Evolutionary conservation across 2,329 filamentous ascomycete species (phyloP), one percentile per base, ranked within the genome.

Genomic region (Colletotrichum musae): DNA sequence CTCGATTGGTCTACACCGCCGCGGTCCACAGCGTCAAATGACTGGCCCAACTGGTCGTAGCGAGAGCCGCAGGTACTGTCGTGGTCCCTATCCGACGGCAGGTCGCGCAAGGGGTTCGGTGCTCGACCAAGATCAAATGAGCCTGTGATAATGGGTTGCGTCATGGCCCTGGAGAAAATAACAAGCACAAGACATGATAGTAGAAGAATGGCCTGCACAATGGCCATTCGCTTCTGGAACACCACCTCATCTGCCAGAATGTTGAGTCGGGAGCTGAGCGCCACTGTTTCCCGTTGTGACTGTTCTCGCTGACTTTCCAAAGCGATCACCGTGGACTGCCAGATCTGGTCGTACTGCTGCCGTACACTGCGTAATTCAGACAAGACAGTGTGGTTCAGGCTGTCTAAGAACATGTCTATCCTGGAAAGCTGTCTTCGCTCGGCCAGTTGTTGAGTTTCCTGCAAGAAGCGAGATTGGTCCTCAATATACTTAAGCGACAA

Each of bases 401-500:
- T 89, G 70, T 94, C 90, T 15, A 98, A 86, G 76, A 98, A 98
- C 2, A 86, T 85, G 24, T 92, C 91, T 1, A 95, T 94, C 77
- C 95, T 96, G n/a, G 88, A 85, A 16, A 97, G 84, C 77, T 98
- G 96, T 62, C 92, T 91, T 74, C 94, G 94, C 80, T 98, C 95
- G 36, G 97, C 92, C 75, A 93, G 93, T 63, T 90, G 89, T 71
- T 98, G 93, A 0, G 94, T 94, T 73, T 98, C 94, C 54, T 95
- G 92, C 47, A 98, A 85, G 71, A 97, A 94, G 57, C 91, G 92
- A 4, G 95, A 98, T 78, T 98, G 96, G 69, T 97, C 94, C 81
- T 98, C 95, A 69, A 99, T 97, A 77, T 99, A 99, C 75, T 97
- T 93, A 9, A 98, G 85, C 0, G 95, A 97, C 12, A 98, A 86